phyloP scores from a whole-genome alignment of 2,329 filamentous ascomycete genomes.

The Furcasterigmium sp. region DNA sequence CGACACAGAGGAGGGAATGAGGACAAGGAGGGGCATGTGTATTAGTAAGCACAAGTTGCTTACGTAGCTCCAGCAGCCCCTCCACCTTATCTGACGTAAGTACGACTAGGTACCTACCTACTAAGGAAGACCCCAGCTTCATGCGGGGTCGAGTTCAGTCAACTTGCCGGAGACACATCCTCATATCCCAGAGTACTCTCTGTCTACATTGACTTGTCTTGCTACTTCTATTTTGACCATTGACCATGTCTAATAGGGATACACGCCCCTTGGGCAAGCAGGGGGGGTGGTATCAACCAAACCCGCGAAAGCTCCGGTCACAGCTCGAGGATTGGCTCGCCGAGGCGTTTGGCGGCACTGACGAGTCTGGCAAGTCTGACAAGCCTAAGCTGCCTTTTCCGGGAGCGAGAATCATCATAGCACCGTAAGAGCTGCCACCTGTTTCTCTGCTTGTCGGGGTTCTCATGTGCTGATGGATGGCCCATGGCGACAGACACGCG shows the following conservation, averaged over 20 bases:
- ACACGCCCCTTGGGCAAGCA: slow-evolving; percentile 64
- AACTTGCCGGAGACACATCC: no score
- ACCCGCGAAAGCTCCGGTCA: slow-evolving; percentile 50
- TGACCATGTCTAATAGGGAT: neutral
- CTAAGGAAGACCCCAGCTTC: neutral
- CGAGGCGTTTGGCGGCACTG: slow-evolving; percentile 61
- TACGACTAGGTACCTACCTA: neutral
- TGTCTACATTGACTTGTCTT: no score
- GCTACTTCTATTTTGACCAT: no score
- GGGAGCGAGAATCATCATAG: slow-evolving; percentile 67
- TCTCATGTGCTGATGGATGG: slow-evolving; percentile 1
- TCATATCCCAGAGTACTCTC: no score
- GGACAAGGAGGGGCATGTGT: neutral
- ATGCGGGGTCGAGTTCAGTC: no score
- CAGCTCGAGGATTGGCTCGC: slow-evolving; percentile 74
- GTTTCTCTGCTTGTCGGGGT: slow-evolving; percentile 5
- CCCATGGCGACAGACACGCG: slow-evolving; percentile 62
- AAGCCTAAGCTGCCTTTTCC: slow-evolving; percentile 59
- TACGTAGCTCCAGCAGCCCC: no score
- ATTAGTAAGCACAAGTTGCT: neutral
- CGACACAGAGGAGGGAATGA: no score
- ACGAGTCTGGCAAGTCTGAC: slow-evolving; percentile 53
- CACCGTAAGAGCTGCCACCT: slow-evolving; percentile 7
- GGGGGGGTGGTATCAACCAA: slow-evolving; percentile 77
- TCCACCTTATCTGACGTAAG: no score